Base-by-base conservation (phyloP, 345 rosid species). In the Euphorbia peplus region DNA sequence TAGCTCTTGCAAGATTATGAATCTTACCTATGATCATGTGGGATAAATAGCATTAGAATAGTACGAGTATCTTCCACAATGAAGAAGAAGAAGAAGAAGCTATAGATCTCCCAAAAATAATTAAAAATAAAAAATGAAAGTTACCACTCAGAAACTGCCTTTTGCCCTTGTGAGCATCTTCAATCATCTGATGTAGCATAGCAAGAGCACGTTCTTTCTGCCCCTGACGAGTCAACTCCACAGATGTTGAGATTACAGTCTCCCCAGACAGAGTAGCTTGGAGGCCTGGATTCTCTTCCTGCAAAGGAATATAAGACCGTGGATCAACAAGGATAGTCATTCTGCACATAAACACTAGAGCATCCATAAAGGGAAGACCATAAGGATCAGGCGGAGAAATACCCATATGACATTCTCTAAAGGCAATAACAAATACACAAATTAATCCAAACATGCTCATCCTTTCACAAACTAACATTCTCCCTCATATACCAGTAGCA, bases 91-190 rank as follows among this genome's bases (percentile, higher is more conserved):
- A 21, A 77, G 72, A 44, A 61, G 51, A 25, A 73, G n/a, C n/a
- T 7, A 71, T 63, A 48, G 47, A 28, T 48, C 47, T 60, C 21
- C 67, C 42, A 61, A 52, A 75, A 75, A 60, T 52, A 63, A 47
- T 37, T 61, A 56, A 56, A 61, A 13, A 46, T 67, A 59, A n/a
- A n/a, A n/a, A n/a, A 70, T 32, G 37, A 57, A 72, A 46, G 21
- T 22, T 89, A 93, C 97, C 97, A 73, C 98, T 93, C 71, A 93
- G 80, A 85, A 93, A 93, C 83, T 93, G 98, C 25, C 98, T 78
- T 86, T 91, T 93, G 83, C 97, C 91, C 88, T 26, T 87, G 70
- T 93, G 95, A 77, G 98, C 98, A 85, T 91, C 98, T 80, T 93
- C 89, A 81, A 93, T 88, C 95, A 93, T 93, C 84, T 91, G 96